Base-by-base conservation (phyloP, 2,329 filamentous ascomycete genomes). In the Pseudogymnoascus sp. region DNA sequence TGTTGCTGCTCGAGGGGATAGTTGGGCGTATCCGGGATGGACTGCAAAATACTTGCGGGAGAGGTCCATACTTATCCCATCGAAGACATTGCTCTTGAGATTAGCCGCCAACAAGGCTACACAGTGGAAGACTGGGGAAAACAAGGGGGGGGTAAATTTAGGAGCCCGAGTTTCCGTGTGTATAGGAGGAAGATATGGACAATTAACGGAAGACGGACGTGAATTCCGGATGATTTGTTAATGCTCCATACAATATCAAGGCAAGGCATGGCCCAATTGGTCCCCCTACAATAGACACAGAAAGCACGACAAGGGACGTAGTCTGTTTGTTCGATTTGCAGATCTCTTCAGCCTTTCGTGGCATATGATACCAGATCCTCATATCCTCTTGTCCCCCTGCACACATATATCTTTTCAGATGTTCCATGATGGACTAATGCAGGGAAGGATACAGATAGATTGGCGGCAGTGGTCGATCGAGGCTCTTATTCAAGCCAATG, bases 31-130 rank as follows among this genome's bases (percentile, higher is more conserved):
- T 7, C 19, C 25, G n/a, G 2, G 48, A 34, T 16, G 48, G 25
- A 13, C 3, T 57, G 25, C n/a, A 23, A 57, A 16, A 57, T 7
- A 34, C 48, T 13, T 31, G 48, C 4, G 48, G n/a, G 25, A 34
- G n/a, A 31, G 25, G 25, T 8, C n/a, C n/a, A 34, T 57, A 57
- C 48, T 57, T 57, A 57, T 57, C n/a, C 78, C 19, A 19, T 57
- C 10, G 8, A 57, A 19, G 25, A 31, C n/a, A 19, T 57, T 31
- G 3, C n/a, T 54, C 23, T 31, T 31, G n/a, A 7, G 48, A 31
- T 57, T 34, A 13, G 14, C 48, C n/a, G 8, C 48, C 25, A 57
- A 57, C 25, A 34, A 19, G 14, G 25, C 48, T 57, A 57, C n/a
- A 16, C 48, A 23, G 7, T 25, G 25, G 14, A 6, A n/a, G 14